Evolutionary conservation across 1,284 basidiomycete species (phyloP), one percentile per base, ranked within the genome.

Genomic region (Mycena citricolor): DNA sequence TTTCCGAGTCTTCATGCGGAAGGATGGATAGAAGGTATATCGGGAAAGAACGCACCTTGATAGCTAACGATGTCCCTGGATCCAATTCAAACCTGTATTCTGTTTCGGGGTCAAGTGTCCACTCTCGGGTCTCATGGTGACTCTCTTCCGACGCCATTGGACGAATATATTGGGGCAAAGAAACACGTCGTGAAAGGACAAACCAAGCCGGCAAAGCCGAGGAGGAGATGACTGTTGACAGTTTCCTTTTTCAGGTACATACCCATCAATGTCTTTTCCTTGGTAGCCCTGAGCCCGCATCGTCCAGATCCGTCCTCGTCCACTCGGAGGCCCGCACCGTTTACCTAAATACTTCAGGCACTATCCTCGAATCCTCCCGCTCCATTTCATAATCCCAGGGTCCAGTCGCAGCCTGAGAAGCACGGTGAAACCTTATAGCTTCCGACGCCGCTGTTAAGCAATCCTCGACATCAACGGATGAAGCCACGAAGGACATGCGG

Each of bases 71-170:
- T 22, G 85, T 79, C 5, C 79, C 81, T n/a, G 83, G 79, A 63
- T 99, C 95, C 48, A 99, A 82, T 68, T 99, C 95, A 68, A 99
- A 97, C 52, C 97, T 81, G 65, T 94, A 97, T 66, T 99, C 95
- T 58, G 83, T 81, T 62, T 90, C 86, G 46, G 87, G 74, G 23
- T 81, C 49, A 51, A 94, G 77, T 32, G 56, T 56, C 74, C 73
- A 76, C 59, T 69, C 64, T 61, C 62, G 68, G 25, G 61, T 47
- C 41, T 64, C 61, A 46, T 33, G 19, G 30, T 44, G 40, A 24
- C 24, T 19, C 22, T 32, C 44, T 26, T 51, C 49, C 33, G 45
- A 47, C 32, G 49, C 49, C 49, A 51, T 52, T 37, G n/a, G 26
- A 16, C 24, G 32, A 43, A 35, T 42, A 38, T 25, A 42, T 16